Base-by-base conservation (phyloP, 805 yeast genomes). In the Komagataella populi region DNA sequence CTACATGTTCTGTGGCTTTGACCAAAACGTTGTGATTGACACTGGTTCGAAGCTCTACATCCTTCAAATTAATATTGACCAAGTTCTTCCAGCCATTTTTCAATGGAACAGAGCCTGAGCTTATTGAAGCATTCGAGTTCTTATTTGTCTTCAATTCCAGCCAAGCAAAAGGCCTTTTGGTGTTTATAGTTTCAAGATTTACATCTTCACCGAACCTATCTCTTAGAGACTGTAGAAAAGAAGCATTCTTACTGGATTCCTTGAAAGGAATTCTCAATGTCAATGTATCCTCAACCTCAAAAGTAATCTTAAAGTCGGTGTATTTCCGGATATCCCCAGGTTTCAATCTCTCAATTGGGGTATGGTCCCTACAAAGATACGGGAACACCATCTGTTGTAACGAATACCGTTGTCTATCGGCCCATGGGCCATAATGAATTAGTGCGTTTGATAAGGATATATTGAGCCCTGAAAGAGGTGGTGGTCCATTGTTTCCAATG, bases 381-480 rank as follows among this genome's bases (percentile, higher is more conserved):
- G 99, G 99, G 52, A 84, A 78, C 22, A 93, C 67, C 66, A 82
- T 67, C 14, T 70, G 66, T 52, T 83, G 89, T 7, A 90, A 59
- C 1, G 81, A 76, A 2, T 71, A 72, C 16, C 96, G 64, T 63
- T 93, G 95, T 44, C 91, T 78, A 53, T 93, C 95, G 0, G 96
- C 86, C 96, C 97, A 91, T 0, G 99, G 96, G 0, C 99, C 99
- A 61, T 87, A 90, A 57, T 83, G 83, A 1, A 88, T 67, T 0
- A 86, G 81, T 0, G 88, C 80, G 51, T 77, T 74, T 1, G 76
- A 71, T 2, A 87, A 55, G 12, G 70, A 71, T 6, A 90, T 50
- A 50, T 83, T 83, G 6, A 83, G 57, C 0, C 90, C 90, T 60
- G 73, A 70, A 48, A 69, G 70, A 1, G 89, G 89, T 0, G 83